phyloP scores from a whole-genome alignment of 2,329 filamentous ascomycete species.

The Nemania diffusa region DNA sequence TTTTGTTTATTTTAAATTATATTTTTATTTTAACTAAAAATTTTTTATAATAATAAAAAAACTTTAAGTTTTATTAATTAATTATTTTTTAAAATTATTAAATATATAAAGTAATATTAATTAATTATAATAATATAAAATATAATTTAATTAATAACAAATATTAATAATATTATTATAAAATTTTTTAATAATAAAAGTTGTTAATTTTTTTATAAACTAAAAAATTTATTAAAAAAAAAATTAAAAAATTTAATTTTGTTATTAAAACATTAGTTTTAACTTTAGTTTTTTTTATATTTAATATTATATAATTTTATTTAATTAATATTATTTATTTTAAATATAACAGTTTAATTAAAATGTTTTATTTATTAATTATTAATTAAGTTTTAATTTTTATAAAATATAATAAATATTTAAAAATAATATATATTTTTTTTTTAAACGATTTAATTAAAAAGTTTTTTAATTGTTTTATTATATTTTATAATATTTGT shows the following conservation, averaged over 20 bases:
- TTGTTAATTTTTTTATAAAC: too few relatives aligned
- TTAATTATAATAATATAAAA: slow-evolving; percentile 16
- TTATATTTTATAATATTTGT: too few relatives aligned
- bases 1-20: slow-evolving; percentile 14
- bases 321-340: slow-evolving; percentile 20
- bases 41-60: slow-evolving; percentile 26
- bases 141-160: too few relatives aligned
- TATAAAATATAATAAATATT: slow-evolving; percentile 23
- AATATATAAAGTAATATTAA: slow-evolving; percentile 27
- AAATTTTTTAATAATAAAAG: too few relatives aligned
- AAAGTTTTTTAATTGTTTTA: too few relatives aligned
- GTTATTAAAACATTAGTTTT: too few relatives aligned
- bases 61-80: slow-evolving; percentile 13
- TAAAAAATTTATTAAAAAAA: too few relatives aligned
- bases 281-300: too few relatives aligned
- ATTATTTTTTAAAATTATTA: slow-evolving; percentile 17
- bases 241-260: too few relatives aligned
- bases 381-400: slow-evolving; percentile 27
- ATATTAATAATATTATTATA: too few relatives aligned
- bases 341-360: slow-evolving; percentile 16
- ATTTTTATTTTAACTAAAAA: slow-evolving; percentile 23
- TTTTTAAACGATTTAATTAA: slow-evolving; percentile 20
- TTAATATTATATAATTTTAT: slow-evolving; percentile 28
- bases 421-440: slow-evolving; percentile 16
- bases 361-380: too few relatives aligned